Evolutionary conservation across 257 asterid genomes (phyloP).

Genomic region (Forsythia suspensa): DNA sequence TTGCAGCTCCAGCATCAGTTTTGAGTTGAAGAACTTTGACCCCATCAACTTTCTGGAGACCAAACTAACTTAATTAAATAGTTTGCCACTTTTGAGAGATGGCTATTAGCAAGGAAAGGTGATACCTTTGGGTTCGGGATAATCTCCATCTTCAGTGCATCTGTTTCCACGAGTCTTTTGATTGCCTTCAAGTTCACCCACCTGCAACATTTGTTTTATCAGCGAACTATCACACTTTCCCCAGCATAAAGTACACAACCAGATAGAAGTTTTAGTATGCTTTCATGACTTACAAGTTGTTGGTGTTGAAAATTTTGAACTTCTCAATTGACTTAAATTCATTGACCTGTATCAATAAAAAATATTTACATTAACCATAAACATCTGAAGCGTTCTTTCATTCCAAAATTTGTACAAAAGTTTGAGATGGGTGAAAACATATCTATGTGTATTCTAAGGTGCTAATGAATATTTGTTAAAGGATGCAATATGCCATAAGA

Average conservation of each 20-base stretch:
- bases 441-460: no score
- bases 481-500: no score
- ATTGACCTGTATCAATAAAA: constrained; percentile 56
- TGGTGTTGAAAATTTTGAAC: constrained; percentile 96
- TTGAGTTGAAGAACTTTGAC: constrained; percentile 53
- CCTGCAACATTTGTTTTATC: constrained; percentile 44
- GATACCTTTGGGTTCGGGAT: constrained; percentile 96
- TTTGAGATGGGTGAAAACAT: no score
- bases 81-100: background rate
- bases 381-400: constrained; percentile 8
- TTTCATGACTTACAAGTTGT: constrained; percentile 71
- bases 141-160: constrained; percentile 92
- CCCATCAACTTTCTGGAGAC: constrained; percentile 90
- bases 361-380: constrained; percentile 5
- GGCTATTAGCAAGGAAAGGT: background rate
- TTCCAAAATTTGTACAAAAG: no score
- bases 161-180: constrained; percentile 73
- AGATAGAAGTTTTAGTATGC: constrained; percentile 13
- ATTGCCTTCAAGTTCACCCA: constrained; percentile 92
- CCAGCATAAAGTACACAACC: background rate
- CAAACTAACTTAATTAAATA: background rate
- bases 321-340: constrained; percentile 96
- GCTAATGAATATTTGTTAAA: no score
- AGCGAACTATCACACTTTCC: constrained; percentile 8
- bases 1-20: constrained; percentile 85